Evolutionary conservation across 2,329 filamentous ascomycete genomes (phyloP), one percentile per base, ranked within the genome.

Genomic region (Aurifilum marmelostoma): DNA sequence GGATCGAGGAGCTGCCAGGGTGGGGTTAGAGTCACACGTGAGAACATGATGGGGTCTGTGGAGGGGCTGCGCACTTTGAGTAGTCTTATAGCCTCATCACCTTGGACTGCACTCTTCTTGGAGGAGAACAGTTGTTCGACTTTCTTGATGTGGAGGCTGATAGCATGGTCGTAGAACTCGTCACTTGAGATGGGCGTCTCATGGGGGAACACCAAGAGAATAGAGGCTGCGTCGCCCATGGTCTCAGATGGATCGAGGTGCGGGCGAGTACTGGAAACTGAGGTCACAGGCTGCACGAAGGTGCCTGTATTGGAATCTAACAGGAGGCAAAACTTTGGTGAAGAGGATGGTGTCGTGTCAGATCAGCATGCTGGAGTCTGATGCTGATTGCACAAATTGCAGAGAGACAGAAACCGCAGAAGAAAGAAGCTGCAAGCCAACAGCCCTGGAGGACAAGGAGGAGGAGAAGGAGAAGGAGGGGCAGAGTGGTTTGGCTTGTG

Each of bases 1-100:
- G 86, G 84, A 71, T 87, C 75, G 34, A 88, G 75, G 16, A 78
- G 74, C 83, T 88, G 62, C 11, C 50, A 50, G 18, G 52, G 52
- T 41, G 21, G 50, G 50, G 34, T n/a, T 7, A 24, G 7, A 4
- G 64, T 68, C 34, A 69, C 52, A 12, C 16, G 34, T 43, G 27
- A 41, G 32, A 24, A 11, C 43, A 60, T 7, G n/a, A 3, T 54
- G 7, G 60, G 41, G 1, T 14, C 14, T 24, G 62, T 32, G 29
- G 63, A 18, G 9, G 24, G n/a, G 16, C 32, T n/a, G 66, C 75
- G 24, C 67, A 83, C 85, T 71, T 82, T 73, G 4, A 88, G 77
- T 7, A 86, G 75, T 60, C 80, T 71, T 14, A 73, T 65, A 24
- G 81, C 79, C 56, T 80, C 76, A 16, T 72, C 71, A 47, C 74